These are phyloP conservation scores for Trichomonas vaginalis DNA, from an alignment of 208 protist genomes.

Conservation along the genomic window DNA sequence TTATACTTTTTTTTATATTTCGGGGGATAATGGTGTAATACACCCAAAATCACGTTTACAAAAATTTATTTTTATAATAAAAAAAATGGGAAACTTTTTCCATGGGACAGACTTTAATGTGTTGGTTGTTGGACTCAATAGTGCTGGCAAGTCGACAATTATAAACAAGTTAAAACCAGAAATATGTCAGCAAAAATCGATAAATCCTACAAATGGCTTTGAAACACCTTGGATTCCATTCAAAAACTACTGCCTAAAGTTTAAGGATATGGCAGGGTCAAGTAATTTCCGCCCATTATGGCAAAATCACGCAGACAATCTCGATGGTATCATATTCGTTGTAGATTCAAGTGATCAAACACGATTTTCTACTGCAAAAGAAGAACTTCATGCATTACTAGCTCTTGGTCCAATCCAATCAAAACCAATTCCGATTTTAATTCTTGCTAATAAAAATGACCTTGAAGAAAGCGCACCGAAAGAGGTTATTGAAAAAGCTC, in stretches of 20 bases:
- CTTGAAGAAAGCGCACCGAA: background rate
- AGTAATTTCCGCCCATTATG: background rate
- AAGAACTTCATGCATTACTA: background rate
- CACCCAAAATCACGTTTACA: no score
- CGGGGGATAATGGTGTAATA: no score
- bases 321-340: conserved; percentile 13
- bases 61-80: no score
- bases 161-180: background rate
- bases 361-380: background rate
- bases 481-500: background rate
- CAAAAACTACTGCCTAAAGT: background rate
- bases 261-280: background rate
- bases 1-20: no score
- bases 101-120: background rate
- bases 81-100: no score
- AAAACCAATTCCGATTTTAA: background rate
- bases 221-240: background rate
- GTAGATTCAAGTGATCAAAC: background rate
- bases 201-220: background rate
- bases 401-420: background rate
- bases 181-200: background rate
- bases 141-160: background rate
- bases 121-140: background rate
- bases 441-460: conserved; percentile 8
- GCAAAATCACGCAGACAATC: background rate